These are phyloP conservation scores for barley (Hordeum vulgare) DNA, from an alignment of 176 grass and related monocot genomes.

Conservation along the genomic window MorexV3_pseudomolecules_assembly NC_058521.1:577317892-577318391, in stretches of 20 bases:
- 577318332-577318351: neutral
- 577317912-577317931: neutral
- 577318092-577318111: constrained; percentile 92
- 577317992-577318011: constrained; percentile 52
- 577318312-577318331: neutral
- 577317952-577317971: neutral
- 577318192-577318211: constrained; percentile 6
- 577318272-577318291: neutral
- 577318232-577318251: neutral
- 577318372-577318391: neutral
- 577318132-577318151: neutral
- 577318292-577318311: neutral
- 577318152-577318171: neutral
- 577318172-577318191: neutral
- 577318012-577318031: constrained; percentile 95
- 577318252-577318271: neutral
- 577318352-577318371: neutral
- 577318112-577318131: constrained; percentile 16
- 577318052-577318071: constrained; percentile 99
- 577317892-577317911: neutral
- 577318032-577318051: constrained; percentile 97
- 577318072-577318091: constrained; percentile 99
- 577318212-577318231: neutral
- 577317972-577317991: constrained; percentile 16
- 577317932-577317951: neutral